Evolutionary conservation across 2,329 filamentous ascomycete species (phyloP).

Genomic region (Cercospora nicotianae): DNA sequence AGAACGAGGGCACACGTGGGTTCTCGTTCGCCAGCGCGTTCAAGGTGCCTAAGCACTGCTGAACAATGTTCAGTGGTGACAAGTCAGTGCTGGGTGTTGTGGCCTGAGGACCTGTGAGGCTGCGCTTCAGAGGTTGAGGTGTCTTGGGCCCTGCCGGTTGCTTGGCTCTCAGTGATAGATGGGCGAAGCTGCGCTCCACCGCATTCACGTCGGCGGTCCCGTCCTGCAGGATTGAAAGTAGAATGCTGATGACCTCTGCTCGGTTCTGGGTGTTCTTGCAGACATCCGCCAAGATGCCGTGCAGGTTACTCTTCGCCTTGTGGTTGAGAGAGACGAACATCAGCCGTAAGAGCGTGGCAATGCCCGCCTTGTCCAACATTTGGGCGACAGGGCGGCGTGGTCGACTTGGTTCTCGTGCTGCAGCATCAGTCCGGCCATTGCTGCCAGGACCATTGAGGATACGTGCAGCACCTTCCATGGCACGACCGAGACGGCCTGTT

Average conservation of each 20-base stretch:
- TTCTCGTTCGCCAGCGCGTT: constrained; percentile 83
- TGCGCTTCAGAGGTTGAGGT: constrained; percentile 75
- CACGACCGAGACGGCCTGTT: constrained; percentile 18
- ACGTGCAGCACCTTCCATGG: constrained; percentile 23
- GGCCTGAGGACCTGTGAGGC: constrained; percentile 58
- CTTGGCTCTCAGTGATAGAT: constrained; percentile 87
- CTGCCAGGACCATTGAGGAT: constrained; percentile 32
- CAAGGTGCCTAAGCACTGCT: constrained; percentile 86
- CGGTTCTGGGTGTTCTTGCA: constrained; percentile 97
- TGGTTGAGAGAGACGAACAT: constrained; percentile 97
- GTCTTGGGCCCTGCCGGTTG: constrained; percentile 67
- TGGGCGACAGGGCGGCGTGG: constrained; percentile 83
- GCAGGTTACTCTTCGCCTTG: constrained; percentile 78
- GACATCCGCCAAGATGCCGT: constrained; percentile 83
- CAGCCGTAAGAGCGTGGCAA: constrained; percentile 92
- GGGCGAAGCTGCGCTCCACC: constrained; percentile 91
- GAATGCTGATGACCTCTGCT: constrained; percentile 86
- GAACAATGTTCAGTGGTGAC: constrained; percentile 90
- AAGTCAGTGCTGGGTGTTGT: constrained; percentile 67
- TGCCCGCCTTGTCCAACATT: constrained; percentile 93
- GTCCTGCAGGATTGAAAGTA: constrained; percentile 92
- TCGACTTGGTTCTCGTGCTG: constrained; percentile 42
- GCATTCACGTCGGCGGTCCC: constrained; percentile 90
- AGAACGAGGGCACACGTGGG: constrained; percentile 83
- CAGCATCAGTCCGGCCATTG: constrained; percentile 25